These are phyloP conservation scores for Pelagomonas calceolata DNA, from an alignment of 108 stramenopile species.

Conservation along the genomic window DNA sequence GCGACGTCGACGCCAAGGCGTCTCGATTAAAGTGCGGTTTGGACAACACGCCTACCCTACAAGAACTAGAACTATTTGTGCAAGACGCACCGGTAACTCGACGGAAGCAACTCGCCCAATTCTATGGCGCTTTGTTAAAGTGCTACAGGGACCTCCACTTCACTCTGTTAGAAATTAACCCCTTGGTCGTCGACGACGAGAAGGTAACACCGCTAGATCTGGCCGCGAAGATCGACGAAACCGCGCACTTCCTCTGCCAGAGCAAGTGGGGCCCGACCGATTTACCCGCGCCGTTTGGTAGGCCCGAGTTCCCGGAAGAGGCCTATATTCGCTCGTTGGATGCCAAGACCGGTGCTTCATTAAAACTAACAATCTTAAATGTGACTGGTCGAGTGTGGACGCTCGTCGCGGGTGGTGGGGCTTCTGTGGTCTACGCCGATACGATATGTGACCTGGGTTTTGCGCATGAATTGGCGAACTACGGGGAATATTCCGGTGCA, in stretches of 20 bases:
- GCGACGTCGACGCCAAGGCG: constrained; percentile 78
- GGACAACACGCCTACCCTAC: constrained; percentile 28
- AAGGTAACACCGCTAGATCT: constrained; percentile 56
- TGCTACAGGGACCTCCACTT: constrained; percentile 70
- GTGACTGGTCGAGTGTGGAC: constrained; percentile 71
- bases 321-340: constrained; percentile 69
- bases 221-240: constrained; percentile 81
- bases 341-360: constrained; percentile 65
- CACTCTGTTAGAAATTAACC: constrained; percentile 78
- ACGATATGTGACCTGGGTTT: constrained; percentile 78
- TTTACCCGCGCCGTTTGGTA: constrained; percentile 66
- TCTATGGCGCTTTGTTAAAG: constrained; percentile 54
- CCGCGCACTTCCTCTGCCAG: constrained; percentile 61
- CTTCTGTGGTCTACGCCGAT: constrained; percentile 80
- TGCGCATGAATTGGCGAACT: constrained; percentile 72
- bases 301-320: constrained; percentile 73
- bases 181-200: constrained; percentile 54
- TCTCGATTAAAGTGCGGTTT: constrained; percentile 41
- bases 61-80: constrained; percentile 19
- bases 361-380: constrained; percentile 86
- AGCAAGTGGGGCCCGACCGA: constrained; percentile 64
- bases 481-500: constrained; percentile 82
- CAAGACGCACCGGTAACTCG: constrained; percentile 42
- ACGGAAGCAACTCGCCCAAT: constrained; percentile 39
- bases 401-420: constrained; percentile 88